Evolutionary conservation across 1,284 basidiomycete species (phyloP).

Genomic region (Fomes fomentarius): DNA sequence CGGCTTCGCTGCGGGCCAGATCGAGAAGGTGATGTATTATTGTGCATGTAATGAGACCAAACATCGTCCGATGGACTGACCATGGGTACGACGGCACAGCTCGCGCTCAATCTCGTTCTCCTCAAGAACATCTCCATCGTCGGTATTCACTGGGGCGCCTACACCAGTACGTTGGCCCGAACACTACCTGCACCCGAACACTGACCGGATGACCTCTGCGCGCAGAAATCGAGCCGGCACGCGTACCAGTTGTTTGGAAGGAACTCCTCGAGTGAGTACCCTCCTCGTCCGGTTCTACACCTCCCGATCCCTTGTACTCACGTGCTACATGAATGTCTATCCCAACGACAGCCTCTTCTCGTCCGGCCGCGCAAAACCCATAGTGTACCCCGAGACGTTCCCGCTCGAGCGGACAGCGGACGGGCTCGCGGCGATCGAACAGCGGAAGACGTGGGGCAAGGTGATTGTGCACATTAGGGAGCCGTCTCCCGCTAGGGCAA

Average conservation of each 20-base stretch:
- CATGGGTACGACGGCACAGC: no score
- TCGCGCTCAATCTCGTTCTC: constrained; percentile 87
- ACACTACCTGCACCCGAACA: no score
- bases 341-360: constrained; percentile 59
- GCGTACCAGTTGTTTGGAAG: constrained; percentile 73
- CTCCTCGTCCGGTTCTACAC: not conserved
- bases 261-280: constrained; percentile 66
- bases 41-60: not conserved
- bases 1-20: constrained; percentile 87
- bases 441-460: constrained; percentile 93
- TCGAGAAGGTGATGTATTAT: constrained; percentile 75
- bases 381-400: constrained; percentile 76
- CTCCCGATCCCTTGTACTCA: not conserved
- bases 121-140: constrained; percentile 86
- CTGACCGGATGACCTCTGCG: not conserved
- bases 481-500: constrained; percentile 37
- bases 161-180: constrained; percentile 65
- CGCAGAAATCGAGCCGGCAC: constrained; percentile 69
- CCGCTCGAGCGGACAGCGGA: constrained; percentile 58
- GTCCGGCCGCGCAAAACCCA: constrained; percentile 68
- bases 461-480: constrained; percentile 71
- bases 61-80: no score
- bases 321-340: not conserved
- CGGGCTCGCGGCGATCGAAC: constrained; percentile 76
- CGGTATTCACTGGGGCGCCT: constrained; percentile 89